phyloP scores from a whole-genome alignment of 208 protist genomes.

The Entamoeba invadens region DNA sequence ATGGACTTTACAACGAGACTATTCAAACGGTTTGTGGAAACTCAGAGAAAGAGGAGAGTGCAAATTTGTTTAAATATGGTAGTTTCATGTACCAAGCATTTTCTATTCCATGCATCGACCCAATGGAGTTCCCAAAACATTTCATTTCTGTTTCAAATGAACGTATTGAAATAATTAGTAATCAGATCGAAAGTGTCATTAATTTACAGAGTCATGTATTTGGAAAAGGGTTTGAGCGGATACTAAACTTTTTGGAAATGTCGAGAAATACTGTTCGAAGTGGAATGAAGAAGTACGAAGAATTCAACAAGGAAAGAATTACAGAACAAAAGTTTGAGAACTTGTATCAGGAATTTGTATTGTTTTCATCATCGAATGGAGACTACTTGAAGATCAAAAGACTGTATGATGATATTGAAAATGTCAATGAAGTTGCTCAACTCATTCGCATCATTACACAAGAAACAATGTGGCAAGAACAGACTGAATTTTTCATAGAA shows the following conservation, averaged over 20 bases:
- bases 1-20: not conserved
- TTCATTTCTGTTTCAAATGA: not conserved
- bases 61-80: not conserved
- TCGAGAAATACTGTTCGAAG: not conserved
- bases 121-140: not conserved
- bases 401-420: not conserved
- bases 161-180: not conserved
- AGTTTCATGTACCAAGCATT: not conserved
- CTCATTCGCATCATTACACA: not conserved
- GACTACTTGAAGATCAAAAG: not conserved
- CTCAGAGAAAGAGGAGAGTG: not conserved
- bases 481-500: not conserved
- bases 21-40: not conserved
- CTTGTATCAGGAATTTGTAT: not conserved
- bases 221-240: not conserved
- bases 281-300: not conserved
- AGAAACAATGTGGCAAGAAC: not conserved
- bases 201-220: not conserved
- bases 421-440: not conserved
- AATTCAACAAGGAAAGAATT: not conserved
- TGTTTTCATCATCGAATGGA: not conserved
- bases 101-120: not conserved
- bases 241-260: not conserved
- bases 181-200: not conserved
- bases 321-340: not conserved